Conservation (phyloP, 305 asterid species). For the Fraxinus ornus region DNA sequence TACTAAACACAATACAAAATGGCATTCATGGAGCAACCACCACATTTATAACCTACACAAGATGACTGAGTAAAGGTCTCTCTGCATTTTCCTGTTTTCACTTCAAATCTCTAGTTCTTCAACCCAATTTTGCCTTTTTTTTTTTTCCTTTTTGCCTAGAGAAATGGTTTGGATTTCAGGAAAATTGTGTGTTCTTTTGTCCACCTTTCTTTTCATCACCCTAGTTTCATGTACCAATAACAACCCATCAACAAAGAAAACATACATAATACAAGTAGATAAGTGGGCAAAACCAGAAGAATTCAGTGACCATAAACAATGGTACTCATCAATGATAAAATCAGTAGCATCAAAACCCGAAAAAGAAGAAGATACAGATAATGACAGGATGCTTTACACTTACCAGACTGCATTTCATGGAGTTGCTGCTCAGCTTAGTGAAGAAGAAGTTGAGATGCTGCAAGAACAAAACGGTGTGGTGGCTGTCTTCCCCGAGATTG, state of each 20-base stretch:
- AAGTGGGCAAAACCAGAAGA: slow-evolving; percentile 64
- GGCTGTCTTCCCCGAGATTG: slow-evolving; percentile 63
- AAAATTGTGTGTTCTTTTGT: slow-evolving; percentile 36
- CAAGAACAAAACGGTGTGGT: slow-evolving; percentile 48
- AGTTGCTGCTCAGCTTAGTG: slow-evolving; percentile 64
- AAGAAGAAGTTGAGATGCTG: slow-evolving; percentile 46
- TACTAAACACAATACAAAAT: neutral
- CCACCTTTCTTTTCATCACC: slow-evolving; percentile 22
- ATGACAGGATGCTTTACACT: slow-evolving; percentile 58
- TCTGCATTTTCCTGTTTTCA: slow-evolving; percentile 1
- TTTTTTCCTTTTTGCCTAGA: neutral
- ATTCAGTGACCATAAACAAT: slow-evolving; percentile 51
- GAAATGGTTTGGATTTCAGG: slow-evolving; percentile 40
- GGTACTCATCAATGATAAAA: slow-evolving; percentile 70
- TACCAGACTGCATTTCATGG: slow-evolving; percentile 85
- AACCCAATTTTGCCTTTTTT: slow-evolving; percentile 6
- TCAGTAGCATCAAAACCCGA: slow-evolving; percentile 34
- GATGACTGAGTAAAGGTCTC: slow-evolving; percentile 25
- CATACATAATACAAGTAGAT: slow-evolving; percentile 71
- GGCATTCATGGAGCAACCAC: slow-evolving; percentile 65
- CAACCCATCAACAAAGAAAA: slow-evolving; percentile 33
- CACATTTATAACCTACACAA: slow-evolving; percentile 41
- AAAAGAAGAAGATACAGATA: slow-evolving; percentile 10
- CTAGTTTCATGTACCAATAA: slow-evolving; percentile 15
- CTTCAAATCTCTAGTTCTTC: neutral